These are phyloP conservation scores for Populus ilicifolia DNA, from an alignment of 345 rosid species.

Conservation along the genomic window DNA sequence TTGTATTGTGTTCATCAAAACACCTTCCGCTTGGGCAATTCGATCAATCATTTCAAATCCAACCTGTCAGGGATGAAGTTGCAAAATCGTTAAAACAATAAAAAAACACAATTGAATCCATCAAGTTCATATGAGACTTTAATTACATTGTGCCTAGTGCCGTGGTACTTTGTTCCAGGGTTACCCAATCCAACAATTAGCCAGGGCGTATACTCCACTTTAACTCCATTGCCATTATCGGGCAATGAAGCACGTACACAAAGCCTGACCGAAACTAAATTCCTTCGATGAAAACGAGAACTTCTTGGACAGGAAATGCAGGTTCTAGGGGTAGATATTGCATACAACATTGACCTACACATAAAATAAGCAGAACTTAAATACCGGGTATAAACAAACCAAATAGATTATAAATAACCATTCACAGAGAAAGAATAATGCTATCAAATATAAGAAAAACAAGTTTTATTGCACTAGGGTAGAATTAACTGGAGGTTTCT, in stretches of 20 bases:
- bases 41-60: conserved; percentile 88
- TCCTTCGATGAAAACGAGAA: conserved; percentile 28
- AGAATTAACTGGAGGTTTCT: background rate
- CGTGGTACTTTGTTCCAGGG: conserved; percentile 89
- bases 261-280: conserved; percentile 29
- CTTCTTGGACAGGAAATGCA: conserved; percentile 36
- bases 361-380: background rate
- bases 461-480: background rate
- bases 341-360: conserved; percentile 62
- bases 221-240: conserved; percentile 34
- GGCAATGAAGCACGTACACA: conserved; percentile 43
- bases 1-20: conserved; percentile 74
- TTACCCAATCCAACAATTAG: conserved; percentile 90
- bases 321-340: conserved; percentile 45
- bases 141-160: conserved; percentile 91
- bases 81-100: conserved; percentile 9
- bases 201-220: conserved; percentile 88
- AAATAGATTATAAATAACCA: background rate
- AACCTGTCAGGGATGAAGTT: conserved; percentile 42
- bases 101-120: background rate
- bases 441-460: background rate
- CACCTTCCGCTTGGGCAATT: conserved; percentile 56
- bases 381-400: background rate
- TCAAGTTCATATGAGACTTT: background rate
- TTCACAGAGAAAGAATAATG: background rate